Evolutionary conservation across 2,329 filamentous ascomycete species (phyloP), one percentile per base, ranked within the genome.

Genomic region (Sclerotinia nivalis): DNA sequence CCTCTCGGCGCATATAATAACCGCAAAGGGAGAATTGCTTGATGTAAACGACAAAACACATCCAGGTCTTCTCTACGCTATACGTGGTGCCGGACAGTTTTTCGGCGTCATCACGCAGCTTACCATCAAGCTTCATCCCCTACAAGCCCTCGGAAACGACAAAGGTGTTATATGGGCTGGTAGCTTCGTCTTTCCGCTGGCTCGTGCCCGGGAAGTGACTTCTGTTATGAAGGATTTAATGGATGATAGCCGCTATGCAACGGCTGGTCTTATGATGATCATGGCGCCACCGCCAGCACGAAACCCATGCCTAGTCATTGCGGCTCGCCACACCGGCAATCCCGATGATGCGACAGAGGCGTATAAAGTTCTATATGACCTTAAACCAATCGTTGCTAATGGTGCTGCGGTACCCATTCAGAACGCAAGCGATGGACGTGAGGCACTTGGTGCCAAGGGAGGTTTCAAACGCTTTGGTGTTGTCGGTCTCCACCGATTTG

Each of bases 91-190:
- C 13, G 76, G 76, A 13, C 76, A 78, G 18, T 76, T 75, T 66
- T 78, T 80, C 47, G 78, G 79, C 2, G 64, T 80, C 15, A 69
- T 79, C 18, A 77, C 76, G 1, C 66, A 75, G 43, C 69, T 80
- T 4, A 75, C 72, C 9, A 71, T 79, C 59, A 73, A 73, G 47
- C 68, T 73, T 12, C 71, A 74, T 62, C 74, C 74, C 18, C 45
- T 78, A 22, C 43, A 69, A 9, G 50, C 31, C 3, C 66, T 70
- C 25, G 69, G 69, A 66, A 68, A 67, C 20, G 47, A 62, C 15
- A 8, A 66, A 25, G 76, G 76, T 20, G 65, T 65, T 1, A 69
- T 77, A 47, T 78, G 77, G 78, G 73, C 70, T 15, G 76, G 77
- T 5, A 73, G 66, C 18, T 75, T 79, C 40, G 68, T 78, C 22